Percentiles rank a stretch among this genome's conserved stretches.
Evolutionary conservation across 1,284 basidiomycete genomes (phyloP).

Genomic region (Trametes polyzona): DNA sequence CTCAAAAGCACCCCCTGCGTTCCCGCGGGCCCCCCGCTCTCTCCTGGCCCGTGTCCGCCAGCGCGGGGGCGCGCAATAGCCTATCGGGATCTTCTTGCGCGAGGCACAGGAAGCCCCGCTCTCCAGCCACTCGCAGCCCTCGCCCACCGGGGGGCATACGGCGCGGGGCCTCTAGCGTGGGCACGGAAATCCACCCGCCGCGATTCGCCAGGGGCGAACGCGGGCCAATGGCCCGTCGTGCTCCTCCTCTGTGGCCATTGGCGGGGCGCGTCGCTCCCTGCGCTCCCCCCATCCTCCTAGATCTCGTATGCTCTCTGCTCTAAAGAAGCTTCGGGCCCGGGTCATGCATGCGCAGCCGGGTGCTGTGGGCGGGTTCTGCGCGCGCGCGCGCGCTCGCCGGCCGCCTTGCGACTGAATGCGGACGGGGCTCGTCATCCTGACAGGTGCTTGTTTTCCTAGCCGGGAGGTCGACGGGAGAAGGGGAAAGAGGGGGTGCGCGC

Average conservation of each 20-base stretch:
- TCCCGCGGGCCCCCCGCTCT: conserved; percentile 27
- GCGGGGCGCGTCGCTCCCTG: not conserved
- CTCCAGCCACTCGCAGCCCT: conserved; percentile 9
- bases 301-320: not conserved
- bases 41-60: conserved; percentile 22
- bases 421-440: conserved; percentile 12
- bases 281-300: not conserved
- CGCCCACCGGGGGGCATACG: conserved; percentile 4
- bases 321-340: conserved; percentile 23
- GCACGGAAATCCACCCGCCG: conserved; percentile 9
- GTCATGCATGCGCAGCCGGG: conserved; percentile 23
- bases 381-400: conserved; percentile 7
- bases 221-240: conserved; percentile 18
- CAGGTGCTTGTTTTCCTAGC: conserved; percentile 8
- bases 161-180: conserved; percentile 20
- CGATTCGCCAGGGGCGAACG: conserved; percentile 15
- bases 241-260: conserved; percentile 10
- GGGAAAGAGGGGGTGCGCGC: too few species aligned
- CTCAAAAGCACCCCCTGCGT: conserved; percentile 25
- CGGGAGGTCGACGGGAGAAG: not conserved
- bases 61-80: conserved; percentile 23
- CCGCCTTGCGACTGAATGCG: conserved; percentile 18
- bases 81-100: conserved; percentile 27
- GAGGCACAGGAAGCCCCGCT: conserved; percentile 23
- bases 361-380: conserved; percentile 11